Evolutionary conservation across 306 rosid species (phyloP).

Genomic region (Cyclanthera cordifolia): DNA sequence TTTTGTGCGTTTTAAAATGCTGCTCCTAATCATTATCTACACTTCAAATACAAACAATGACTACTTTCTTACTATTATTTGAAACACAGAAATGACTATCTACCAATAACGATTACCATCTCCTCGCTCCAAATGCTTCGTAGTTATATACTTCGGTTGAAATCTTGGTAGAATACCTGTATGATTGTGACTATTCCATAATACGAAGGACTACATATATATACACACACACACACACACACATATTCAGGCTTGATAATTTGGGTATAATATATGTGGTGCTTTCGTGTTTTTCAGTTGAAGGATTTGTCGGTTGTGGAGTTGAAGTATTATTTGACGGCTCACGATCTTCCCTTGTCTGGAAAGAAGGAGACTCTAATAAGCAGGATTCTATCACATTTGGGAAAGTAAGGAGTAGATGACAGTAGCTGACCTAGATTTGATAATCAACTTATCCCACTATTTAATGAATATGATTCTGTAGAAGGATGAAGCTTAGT

Average conservation of each 20-base stretch:
- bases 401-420: conserved; percentile 42
- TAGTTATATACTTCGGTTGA: not conserved
- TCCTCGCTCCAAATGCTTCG: no score
- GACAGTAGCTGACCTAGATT: no score
- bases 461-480: no score
- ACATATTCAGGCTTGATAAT: not conserved
- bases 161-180: not conserved
- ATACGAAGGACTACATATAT: not conserved
- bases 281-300: conserved; percentile 42
- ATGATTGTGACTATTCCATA: not conserved
- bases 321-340: conserved; percentile 58
- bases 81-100: no score
- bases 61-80: no score
- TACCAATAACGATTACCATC: no score
- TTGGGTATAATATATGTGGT: not conserved
- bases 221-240: not conserved
- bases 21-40: no score
- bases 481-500: not conserved
- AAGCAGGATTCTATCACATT: conserved; percentile 63
- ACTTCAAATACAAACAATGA: no score
- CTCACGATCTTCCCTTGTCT: conserved; percentile 67
- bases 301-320: conserved; percentile 71
- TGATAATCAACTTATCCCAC: no score
- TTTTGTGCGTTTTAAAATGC: no score
- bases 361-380: conserved; percentile 80